A percentile compares a stretch with the other conserved stretches of the same genome.
Evolutionary conservation across 176 grass and related monocot genomes (phyloP).

Genomic region (Oryza coarctata): DNA sequence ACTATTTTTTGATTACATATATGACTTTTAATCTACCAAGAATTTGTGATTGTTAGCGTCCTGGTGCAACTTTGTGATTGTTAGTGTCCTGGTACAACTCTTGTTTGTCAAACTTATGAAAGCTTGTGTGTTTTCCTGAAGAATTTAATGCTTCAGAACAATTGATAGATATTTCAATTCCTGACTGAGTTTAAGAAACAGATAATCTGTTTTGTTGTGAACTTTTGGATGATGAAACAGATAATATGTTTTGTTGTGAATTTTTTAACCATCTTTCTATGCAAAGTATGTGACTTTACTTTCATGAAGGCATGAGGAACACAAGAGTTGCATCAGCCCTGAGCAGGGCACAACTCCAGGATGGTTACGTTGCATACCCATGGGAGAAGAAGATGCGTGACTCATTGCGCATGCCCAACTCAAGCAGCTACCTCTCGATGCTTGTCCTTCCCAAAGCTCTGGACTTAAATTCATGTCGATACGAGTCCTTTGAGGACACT

Average conservation of each 20-base stretch:
- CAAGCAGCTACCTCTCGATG: constrained; percentile 58
- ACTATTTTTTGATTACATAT: background rate
- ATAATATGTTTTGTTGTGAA: background rate
- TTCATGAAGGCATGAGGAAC: constrained; percentile 57
- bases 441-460: constrained; percentile 66
- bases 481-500: constrained; percentile 67
- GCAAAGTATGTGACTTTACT: background rate
- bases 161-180: background rate
- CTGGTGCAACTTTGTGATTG: background rate
- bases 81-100: background rate
- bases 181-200: background rate
- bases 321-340: constrained; percentile 64
- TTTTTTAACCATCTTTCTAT: background rate
- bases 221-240: background rate
- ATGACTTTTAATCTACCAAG: background rate
- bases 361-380: constrained; percentile 67
- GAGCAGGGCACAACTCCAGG: constrained; percentile 66
- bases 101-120: background rate
- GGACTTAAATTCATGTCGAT: constrained; percentile 47
- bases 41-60: background rate
- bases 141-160: background rate
- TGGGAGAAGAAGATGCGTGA: constrained; percentile 77
- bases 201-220: background rate
- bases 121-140: background rate
- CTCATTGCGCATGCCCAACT: constrained; percentile 23